phyloP scores from a whole-genome alignment of 805 yeast species.

The Ogataea nonfermentans region DNA sequence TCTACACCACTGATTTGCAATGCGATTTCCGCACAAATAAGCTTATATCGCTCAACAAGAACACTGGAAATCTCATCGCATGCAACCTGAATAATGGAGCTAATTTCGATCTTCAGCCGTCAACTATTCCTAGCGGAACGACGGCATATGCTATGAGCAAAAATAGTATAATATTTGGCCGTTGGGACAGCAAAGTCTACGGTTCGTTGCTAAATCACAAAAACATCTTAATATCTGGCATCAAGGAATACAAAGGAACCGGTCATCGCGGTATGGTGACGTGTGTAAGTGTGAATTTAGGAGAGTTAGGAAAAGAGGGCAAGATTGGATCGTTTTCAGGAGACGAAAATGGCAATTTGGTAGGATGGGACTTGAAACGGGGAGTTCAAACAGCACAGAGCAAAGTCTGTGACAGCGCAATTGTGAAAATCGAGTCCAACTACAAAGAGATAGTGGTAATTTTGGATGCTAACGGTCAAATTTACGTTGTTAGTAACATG shows the following conservation, averaged over 20 bases:
- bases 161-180: conserved; percentile 30
- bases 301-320: conserved; percentile 26
- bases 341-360: conserved; percentile 30
- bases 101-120: conserved; percentile 20
- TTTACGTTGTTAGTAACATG: conserved; percentile 22
- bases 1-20: conserved; percentile 26
- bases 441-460: conserved; percentile 29
- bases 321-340: conserved; percentile 32
- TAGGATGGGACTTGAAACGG: conserved; percentile 34
- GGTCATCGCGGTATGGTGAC: conserved; percentile 27
- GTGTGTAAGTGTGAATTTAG: conserved; percentile 19
- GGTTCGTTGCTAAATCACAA: conserved; percentile 29
- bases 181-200: conserved; percentile 35
- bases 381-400: conserved; percentile 13
- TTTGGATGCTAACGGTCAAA: conserved; percentile 24
- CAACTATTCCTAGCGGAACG: conserved; percentile 31
- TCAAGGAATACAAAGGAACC: conserved; percentile 19
- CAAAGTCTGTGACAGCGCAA: conserved; percentile 16
- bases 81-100: conserved; percentile 27
- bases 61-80: conserved; percentile 26
- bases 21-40: conserved; percentile 29
- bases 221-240: conserved; percentile 24
- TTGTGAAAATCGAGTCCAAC: conserved; percentile 29
- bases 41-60: conserved; percentile 25
- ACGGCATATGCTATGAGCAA: conserved; percentile 31